phyloP scores from a whole-genome alignment of 257 asterid species.

The Plantago major region DNA sequence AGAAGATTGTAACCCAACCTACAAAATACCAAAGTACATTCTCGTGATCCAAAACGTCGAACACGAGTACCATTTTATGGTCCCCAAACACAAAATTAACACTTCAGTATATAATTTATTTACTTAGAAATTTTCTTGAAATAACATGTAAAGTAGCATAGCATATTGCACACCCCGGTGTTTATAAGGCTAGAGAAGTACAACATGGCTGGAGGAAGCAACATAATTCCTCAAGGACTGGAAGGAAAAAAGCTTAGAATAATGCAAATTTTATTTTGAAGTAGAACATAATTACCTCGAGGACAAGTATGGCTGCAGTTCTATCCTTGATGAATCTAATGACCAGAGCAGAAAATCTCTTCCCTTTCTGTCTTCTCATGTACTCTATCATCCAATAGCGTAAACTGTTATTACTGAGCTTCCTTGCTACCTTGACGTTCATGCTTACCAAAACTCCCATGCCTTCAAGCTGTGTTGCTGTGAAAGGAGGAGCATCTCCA shows the following conservation, averaged over 20 bases:
- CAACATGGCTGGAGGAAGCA: constrained; percentile 5
- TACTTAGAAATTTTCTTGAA: too few relatives aligned
- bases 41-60: constrained; percentile 4
- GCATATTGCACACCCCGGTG: too few relatives aligned
- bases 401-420: constrained; percentile 68
- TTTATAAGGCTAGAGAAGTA: too few relatives aligned
- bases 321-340: constrained; percentile 90
- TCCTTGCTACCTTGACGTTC: constrained; percentile 55
- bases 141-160: too few relatives aligned
- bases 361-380: constrained; percentile 64
- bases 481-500: constrained; percentile 84
- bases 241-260: too few relatives aligned
- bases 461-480: constrained; percentile 87
- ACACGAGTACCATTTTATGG: neutral
- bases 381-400: constrained; percentile 90
- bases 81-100: neutral
- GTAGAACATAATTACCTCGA: constrained; percentile 55
- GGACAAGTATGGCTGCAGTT: constrained; percentile 72
- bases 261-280: constrained; percentile 1
- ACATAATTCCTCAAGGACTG: too few relatives aligned
- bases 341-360: constrained; percentile 65
- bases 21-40: constrained; percentile 18
- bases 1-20: constrained; percentile 87
- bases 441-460: constrained; percentile 69
- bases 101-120: neutral